Percentiles rank a stretch among this genome's conserved stretches.
These are phyloP conservation scores for Suillus spraguei DNA, from an alignment of 768 basidiomycete species.

Conservation along the genomic window DNA sequence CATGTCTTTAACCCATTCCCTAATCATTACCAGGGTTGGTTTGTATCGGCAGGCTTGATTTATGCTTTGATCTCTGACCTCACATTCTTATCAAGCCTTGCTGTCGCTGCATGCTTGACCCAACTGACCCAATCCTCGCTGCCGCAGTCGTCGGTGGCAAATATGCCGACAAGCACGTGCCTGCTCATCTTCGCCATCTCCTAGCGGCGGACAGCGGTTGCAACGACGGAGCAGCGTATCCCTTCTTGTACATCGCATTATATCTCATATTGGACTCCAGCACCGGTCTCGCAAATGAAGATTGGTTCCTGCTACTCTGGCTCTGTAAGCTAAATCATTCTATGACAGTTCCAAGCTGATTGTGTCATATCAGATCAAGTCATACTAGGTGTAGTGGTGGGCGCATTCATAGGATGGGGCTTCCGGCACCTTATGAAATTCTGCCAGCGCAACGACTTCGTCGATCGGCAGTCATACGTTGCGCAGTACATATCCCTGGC, in stretches of 20 bases:
- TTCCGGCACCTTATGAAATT: constrained; percentile 94
- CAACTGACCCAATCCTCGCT: constrained; percentile 57
- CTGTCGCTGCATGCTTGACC: constrained; percentile 90
- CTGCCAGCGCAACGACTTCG: constrained; percentile 81
- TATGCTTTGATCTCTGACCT: constrained; percentile 90
- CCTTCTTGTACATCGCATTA: constrained; percentile 87
- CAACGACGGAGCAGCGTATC: constrained; percentile 97
- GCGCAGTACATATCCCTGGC: constrained; percentile 90
- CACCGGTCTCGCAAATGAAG: constrained; percentile 65
- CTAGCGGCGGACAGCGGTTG: constrained; percentile 82
- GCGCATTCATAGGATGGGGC: constrained; percentile 69
- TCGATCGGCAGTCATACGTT: constrained; percentile 93
- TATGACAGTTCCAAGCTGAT: constrained; percentile 7
- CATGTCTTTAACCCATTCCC: constrained; percentile 10
- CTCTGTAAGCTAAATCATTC: constrained; percentile 58
- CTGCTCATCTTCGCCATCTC: constrained; percentile 71
- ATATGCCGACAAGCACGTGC: constrained; percentile 97
- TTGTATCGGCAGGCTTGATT: constrained; percentile 88
- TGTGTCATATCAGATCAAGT: constrained; percentile 65
- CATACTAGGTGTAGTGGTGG: constrained; percentile 71
- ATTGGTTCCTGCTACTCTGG: constrained; percentile 91
- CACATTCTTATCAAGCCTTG: constrained; percentile 86
- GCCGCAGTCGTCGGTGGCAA: constrained; percentile 83
- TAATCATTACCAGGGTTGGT: constrained; percentile 72
- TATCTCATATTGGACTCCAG: constrained; percentile 77